phyloP scores from a whole-genome alignment of 805 yeast species.

The Barnettozyma sp. region DNA sequence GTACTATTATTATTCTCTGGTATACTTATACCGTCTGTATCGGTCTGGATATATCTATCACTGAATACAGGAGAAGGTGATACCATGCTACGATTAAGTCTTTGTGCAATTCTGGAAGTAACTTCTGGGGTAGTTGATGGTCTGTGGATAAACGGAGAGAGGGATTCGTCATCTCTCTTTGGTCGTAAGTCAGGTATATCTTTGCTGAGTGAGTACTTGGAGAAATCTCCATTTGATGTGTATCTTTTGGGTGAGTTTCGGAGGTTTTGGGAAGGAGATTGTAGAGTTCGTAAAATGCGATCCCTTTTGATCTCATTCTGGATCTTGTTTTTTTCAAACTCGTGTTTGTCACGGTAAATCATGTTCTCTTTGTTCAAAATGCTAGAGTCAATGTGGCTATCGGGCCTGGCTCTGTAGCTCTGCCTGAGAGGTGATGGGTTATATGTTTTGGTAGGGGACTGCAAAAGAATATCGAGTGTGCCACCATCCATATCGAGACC shows the following conservation, averaged over 20 bases:
- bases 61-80: too few species aligned
- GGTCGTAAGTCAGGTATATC: constrained; percentile 6
- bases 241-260: not conserved
- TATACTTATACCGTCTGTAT: too few species aligned
- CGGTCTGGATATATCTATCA: too few species aligned
- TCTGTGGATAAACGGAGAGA: not conserved
- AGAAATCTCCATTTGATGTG: constrained; percentile 2
- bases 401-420: constrained; percentile 7
- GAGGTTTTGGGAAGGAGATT: not conserved
- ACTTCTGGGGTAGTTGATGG: constrained; percentile 7
- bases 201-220: not conserved
- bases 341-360: constrained; percentile 15
- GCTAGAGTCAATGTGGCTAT: constrained; percentile 13
- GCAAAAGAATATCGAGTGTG: constrained; percentile 7
- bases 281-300: constrained; percentile 8
- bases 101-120: not conserved
- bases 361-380: constrained; percentile 14
- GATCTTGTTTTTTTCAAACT: constrained; percentile 6
- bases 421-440: constrained; percentile 12
- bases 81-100: too few species aligned
- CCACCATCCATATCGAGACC: too few species aligned
- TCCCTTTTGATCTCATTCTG: constrained; percentile 18
- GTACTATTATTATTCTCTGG: too few species aligned
- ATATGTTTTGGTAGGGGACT: constrained; percentile 10
- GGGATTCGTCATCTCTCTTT: not conserved